These are phyloP conservation scores for Geotrichum australiense DNA, from an alignment of 1,139 yeast species.

Conservation along the genomic window DNA sequence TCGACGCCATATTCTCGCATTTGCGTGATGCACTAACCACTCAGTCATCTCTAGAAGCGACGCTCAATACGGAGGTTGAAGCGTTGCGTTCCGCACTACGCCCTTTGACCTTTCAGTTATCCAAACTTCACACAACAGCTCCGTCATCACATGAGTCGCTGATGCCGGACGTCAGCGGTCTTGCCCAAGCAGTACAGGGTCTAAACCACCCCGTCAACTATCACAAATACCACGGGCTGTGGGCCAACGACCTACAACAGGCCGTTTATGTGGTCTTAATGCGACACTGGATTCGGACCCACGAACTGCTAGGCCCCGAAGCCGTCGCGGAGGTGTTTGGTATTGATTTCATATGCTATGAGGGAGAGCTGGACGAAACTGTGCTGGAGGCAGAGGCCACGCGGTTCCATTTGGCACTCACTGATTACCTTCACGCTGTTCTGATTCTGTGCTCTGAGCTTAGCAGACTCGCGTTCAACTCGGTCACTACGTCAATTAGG, in stretches of 20 bases:
- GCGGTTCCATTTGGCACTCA: conserved; percentile 11
- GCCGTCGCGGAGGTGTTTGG: conserved; percentile 18
- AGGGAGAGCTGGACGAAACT: neutral
- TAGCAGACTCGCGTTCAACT: conserved; percentile 30
- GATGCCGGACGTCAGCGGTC: conserved; percentile 2
- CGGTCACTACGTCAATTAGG: conserved; percentile 28
- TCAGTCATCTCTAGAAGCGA: neutral
- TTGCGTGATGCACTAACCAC: neutral
- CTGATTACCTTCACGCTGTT: conserved; percentile 31
- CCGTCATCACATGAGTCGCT: conserved; percentile 8
- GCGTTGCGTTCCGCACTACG: conserved; percentile 8
- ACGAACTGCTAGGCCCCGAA: conserved; percentile 19
- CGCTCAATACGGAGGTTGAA: conserved; percentile 1
- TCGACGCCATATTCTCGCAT: too few relatives aligned
- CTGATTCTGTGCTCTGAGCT: conserved; percentile 29
- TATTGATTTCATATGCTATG: neutral
- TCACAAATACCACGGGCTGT: conserved; percentile 26
- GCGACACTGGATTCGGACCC: conserved; percentile 21
- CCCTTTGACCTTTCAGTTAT: conserved; percentile 4
- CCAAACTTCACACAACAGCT: conserved; percentile 19
- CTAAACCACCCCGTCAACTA: conserved; percentile 21
- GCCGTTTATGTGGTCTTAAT: conserved; percentile 21
- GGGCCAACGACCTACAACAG: conserved; percentile 25
- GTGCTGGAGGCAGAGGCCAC: conserved; percentile 12
- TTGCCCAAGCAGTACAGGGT: conserved; percentile 6